Base-by-base conservation (phyloP, 129 eudicot genomes). In the Oenanthe sinensis region DNA sequence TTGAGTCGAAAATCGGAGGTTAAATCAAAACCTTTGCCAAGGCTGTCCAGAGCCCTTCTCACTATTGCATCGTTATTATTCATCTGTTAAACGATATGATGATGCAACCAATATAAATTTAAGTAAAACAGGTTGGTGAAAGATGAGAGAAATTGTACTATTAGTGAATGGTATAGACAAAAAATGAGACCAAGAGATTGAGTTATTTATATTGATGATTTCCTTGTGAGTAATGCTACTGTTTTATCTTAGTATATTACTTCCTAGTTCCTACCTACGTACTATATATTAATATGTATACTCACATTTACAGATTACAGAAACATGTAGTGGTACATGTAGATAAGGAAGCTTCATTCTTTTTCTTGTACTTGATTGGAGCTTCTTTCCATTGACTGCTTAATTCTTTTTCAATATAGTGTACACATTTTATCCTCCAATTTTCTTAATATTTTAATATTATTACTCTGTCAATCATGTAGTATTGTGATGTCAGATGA, bases 21-120 rank as follows among this genome's bases (percentile, higher is more conserved):
- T 85, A 94, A 62, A 78, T 94, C 98, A 63, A 94, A 91, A 62
- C 98, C 98, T 91, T 87, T 94, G 65, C 98, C 98, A 55, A 94
- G 91, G 79, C 96, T 88, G 55, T 75, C 78, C 3, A 94, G 77
- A 80, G 98, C 90, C 52, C 77, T 89, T 77, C 80, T 71, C 40
- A 93, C 89, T 30, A 88, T 77, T 42, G 79, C 79, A 46, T 86
- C 79, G 1, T 54, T 72, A n/a, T n/a, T 24, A 13, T 17, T 72
- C 76, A 72, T 72, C 75, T 15, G 43, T 67, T 1, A 30, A 12
- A 8, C 4, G 36, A 65, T 28, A 24, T 28, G 30, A 58, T 58
- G 33, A 0, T 12, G 24, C 68, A 60, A n/a, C 33, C 15, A 9
- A 60, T 58, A n/a, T 8, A n/a, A 58, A 58, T n/a, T 20, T 58